phyloP scores from a whole-genome alignment of 768 basidiomycete species.

The Dioszegia aurantiaca region DNA sequence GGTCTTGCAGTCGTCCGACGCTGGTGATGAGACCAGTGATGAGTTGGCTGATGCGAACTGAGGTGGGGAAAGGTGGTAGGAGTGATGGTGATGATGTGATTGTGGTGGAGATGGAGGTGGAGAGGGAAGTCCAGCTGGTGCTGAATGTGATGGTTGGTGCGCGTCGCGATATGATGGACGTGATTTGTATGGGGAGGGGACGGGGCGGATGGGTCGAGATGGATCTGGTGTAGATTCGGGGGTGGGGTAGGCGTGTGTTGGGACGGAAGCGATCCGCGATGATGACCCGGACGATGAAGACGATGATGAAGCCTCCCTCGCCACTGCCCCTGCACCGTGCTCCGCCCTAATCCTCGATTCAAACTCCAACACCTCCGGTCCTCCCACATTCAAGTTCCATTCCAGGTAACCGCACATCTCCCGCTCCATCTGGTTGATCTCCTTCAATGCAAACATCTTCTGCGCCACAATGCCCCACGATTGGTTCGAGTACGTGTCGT shows the following conservation, averaged over 20 bases:
- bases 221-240: slow-evolving; percentile 42
- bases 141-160: neutral
- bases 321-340: slow-evolving; percentile 45
- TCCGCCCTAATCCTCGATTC: slow-evolving; percentile 51
- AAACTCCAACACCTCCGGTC: slow-evolving; percentile 52
- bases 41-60: slow-evolving; percentile 39
- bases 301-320: slow-evolving; percentile 20
- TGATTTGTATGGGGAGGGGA: slow-evolving; percentile 40
- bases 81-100: slow-evolving; percentile 18
- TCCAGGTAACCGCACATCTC: slow-evolving; percentile 92
- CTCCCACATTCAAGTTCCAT: slow-evolving; percentile 60
- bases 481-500: slow-evolving; percentile 91
- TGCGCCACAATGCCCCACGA: slow-evolving; percentile 89
- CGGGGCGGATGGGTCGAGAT: slow-evolving; percentile 40
- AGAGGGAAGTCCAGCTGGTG: slow-evolving; percentile 29
- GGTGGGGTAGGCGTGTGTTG: slow-evolving; percentile 32
- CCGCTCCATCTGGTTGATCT: slow-evolving; percentile 95
- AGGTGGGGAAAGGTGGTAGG: slow-evolving; percentile 22
- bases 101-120: slow-evolving; percentile 38
- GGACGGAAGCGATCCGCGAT: slow-evolving; percentile 15
- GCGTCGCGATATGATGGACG: slow-evolving; percentile 17
- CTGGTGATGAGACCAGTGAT: slow-evolving; percentile 45
- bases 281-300: slow-evolving; percentile 18
- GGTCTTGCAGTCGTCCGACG: slow-evolving; percentile 46
- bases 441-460: slow-evolving; percentile 75